A percentile compares a stretch with the other conserved stretches of the same genome.
These are phyloP conservation scores for Pythium biforme DNA, from an alignment of 352 stramenopile species.

Conservation along the genomic window DNA sequence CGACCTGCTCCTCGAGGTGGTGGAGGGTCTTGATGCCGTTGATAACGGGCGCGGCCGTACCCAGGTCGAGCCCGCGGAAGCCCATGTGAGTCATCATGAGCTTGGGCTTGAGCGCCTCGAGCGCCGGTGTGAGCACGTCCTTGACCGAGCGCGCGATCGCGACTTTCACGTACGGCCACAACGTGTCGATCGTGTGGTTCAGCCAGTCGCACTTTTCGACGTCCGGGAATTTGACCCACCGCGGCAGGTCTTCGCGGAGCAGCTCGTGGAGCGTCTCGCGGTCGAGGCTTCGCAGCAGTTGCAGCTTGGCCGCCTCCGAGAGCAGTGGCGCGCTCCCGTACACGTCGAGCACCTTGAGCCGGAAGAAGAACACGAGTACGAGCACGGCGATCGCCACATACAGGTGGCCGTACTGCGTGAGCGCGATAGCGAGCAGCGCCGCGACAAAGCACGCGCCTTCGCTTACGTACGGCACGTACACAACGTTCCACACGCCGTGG, in stretches of 20 bases:
- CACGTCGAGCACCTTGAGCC: slow-evolving; percentile 35
- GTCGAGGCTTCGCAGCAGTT: slow-evolving; percentile 39
- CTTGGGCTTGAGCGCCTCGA: slow-evolving; percentile 39
- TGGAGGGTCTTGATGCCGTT: slow-evolving; percentile 45
- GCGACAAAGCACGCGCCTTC: slow-evolving; percentile 32
- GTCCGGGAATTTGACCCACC: slow-evolving; percentile 49
- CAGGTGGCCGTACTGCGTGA: slow-evolving; percentile 22
- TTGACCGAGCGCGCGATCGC: slow-evolving; percentile 37
- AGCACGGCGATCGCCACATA: slow-evolving; percentile 30
- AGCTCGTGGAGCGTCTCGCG: slow-evolving; percentile 41
- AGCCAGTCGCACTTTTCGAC: slow-evolving; percentile 52
- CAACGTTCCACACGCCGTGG: slow-evolving; percentile 28
- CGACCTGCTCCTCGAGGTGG: slow-evolving; percentile 43
- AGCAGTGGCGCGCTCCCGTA: slow-evolving; percentile 30
- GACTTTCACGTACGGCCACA: slow-evolving; percentile 51
- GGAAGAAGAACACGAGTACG: slow-evolving; percentile 35
- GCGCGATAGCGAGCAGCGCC: slow-evolving; percentile 27
- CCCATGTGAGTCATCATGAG: slow-evolving; percentile 43
- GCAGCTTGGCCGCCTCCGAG: slow-evolving; percentile 35
- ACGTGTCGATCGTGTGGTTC: slow-evolving; percentile 40
- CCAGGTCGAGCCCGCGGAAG: slow-evolving; percentile 42
- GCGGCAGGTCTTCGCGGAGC: slow-evolving; percentile 40
- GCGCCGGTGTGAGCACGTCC: slow-evolving; percentile 35
- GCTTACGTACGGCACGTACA: slow-evolving; percentile 37
- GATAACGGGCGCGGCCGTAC: slow-evolving; percentile 38